Conservation (phyloP, 2,329 filamentous ascomycete genomes). For the Colletotrichum coccodes region DNA sequence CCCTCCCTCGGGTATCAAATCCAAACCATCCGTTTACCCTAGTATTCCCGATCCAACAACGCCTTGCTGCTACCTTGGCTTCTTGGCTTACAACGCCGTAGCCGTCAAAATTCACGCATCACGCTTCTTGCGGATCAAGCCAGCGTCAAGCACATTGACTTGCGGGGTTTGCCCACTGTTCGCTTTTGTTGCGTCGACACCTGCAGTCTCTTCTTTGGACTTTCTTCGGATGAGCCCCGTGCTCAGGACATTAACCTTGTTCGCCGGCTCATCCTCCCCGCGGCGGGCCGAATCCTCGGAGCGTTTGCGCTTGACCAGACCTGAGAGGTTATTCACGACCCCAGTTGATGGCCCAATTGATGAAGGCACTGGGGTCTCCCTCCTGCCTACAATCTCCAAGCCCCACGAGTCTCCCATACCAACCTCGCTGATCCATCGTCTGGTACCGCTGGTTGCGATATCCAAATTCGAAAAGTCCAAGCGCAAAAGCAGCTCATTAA, state of each 20-base stretch:
- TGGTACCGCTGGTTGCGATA: constrained; percentile 72
- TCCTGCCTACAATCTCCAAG: constrained; percentile 57
- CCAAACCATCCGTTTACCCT: not conserved
- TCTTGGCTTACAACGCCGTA: not conserved
- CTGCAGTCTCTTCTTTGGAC: constrained; percentile 51
- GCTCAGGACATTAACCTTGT: constrained; percentile 57
- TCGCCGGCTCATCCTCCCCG: constrained; percentile 16
- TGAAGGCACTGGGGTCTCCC: constrained; percentile 37
- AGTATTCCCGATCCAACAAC: constrained; percentile 6
- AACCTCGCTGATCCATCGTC: constrained; percentile 77
- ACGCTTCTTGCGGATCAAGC: constrained; percentile 60
- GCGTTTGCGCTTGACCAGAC: constrained; percentile 60
- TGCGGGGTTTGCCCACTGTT: not conserved
- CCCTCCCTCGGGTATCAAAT: not conserved
- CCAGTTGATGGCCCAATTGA: constrained; percentile 24
- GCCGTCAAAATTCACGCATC: constrained; percentile 41
- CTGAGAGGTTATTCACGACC: constrained; percentile 58
- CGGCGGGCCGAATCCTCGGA: constrained; percentile 36
- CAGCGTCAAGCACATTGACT: constrained; percentile 53
- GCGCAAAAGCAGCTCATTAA: constrained; percentile 75
- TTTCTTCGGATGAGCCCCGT: constrained; percentile 67
- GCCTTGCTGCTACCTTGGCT: not conserved
- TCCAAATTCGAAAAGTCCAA: constrained; percentile 77
- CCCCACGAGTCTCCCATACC: constrained; percentile 65
- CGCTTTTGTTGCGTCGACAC: constrained; percentile 26